Conservation (phyloP, 805 yeast species). For the Candida odintsovae region DNA sequence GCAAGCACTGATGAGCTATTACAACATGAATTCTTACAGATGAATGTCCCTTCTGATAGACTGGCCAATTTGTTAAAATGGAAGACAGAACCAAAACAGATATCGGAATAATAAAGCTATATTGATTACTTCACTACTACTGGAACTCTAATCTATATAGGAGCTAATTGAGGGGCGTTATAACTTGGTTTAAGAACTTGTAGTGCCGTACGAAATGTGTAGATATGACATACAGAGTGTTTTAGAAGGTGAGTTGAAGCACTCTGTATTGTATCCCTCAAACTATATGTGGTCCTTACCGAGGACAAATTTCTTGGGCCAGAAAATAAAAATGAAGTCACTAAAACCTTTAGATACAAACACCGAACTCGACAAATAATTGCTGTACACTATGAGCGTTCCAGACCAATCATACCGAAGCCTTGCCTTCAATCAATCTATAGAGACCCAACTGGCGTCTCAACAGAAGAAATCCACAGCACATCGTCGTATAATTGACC, state of each 20-base stretch:
- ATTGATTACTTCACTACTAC: too few relatives aligned
- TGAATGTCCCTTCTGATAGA: constrained; percentile 55
- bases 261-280: too few relatives aligned
- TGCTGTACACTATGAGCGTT: background rate
- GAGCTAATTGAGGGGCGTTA: background rate
- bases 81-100: constrained; percentile 21
- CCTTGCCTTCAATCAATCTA: constrained; percentile 16
- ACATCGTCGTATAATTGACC: constrained; percentile 70
- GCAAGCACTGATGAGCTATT: constrained; percentile 87
- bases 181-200: background rate
- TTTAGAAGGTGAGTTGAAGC: too few relatives aligned
- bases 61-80: constrained; percentile 55
- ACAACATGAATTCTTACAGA: constrained; percentile 64
- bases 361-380: background rate
- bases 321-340: background rate
- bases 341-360: too few relatives aligned
- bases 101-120: background rate
- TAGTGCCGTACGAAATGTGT: too few relatives aligned
- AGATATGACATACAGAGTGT: too few relatives aligned
- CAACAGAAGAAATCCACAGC: constrained; percentile 44
- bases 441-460: constrained; percentile 25
- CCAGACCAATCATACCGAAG: background rate
- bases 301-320: background rate
- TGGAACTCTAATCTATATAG: background rate
- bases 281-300: background rate